Evolutionary conservation across 108 stramenopile species (phyloP), one percentile per base, ranked within the genome.

Genomic region (Cyclotella kingstonii): DNA sequence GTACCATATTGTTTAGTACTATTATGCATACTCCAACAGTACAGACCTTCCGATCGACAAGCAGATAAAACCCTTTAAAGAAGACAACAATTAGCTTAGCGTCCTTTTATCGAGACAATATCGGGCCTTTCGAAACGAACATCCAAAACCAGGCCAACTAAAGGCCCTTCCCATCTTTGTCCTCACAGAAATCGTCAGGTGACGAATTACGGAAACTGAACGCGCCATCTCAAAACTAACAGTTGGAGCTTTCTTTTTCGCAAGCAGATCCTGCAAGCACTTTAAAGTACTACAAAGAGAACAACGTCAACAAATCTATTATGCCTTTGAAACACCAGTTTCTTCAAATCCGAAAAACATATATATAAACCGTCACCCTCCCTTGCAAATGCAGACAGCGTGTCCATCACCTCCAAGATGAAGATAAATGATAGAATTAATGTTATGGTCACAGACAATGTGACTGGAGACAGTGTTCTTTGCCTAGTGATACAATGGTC

Each of bases 51-150:
- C n/a, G n/a, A n/a, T 35, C 22, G 40, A 35, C 5, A 55, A 8
- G 54, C 22, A 2, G 35, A 25, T 10, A 17, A 38, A 55, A 55
- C 38, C 54, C 54, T 7, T 40, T 39, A 38, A 21, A 40, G 18
- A 38, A 63, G 50, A 52, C 7, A 46, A 60, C 46, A 27, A 27
- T 5, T 8, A 48, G 33, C 62, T 40, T 55, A n/a, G 54, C 38
- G 5, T 19, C 38, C 38, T 55, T 55, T 23, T 55, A 55, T 40
- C 38, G 11, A 18, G 38, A 2, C 4, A 25, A 23, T 55, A 30
- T 39, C 17, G 35, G 25, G 4, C 25, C 5, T 55, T 40, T 15
- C 5, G 38, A 22, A 55, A 55, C 38, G 25, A 55, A 38, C 38
- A 55, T 17, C 52, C 52, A n/a, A 17, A 5, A 6, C 12, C 5